These are phyloP conservation scores for Laburnicola sp. DNA, from an alignment of 2,329 filamentous ascomycete species.

Conservation along the genomic window DNA sequence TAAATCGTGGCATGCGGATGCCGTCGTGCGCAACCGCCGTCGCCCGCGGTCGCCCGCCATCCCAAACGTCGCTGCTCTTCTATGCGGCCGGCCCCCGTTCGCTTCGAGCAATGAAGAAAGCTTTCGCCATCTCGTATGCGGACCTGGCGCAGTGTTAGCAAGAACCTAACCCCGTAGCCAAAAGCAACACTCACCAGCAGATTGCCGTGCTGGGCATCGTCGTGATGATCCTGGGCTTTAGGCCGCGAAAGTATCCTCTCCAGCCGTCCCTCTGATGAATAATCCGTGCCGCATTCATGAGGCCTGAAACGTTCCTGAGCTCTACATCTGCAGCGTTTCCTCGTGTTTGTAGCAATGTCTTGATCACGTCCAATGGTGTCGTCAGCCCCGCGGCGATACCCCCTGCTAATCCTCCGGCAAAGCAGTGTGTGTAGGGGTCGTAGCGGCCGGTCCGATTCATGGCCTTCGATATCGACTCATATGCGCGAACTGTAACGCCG, in stretches of 20 bases:
- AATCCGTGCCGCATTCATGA: slow-evolving; percentile 76
- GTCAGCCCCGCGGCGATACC: slow-evolving; percentile 92
- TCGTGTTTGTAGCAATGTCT: slow-evolving; percentile 93
- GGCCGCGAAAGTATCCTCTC: slow-evolving; percentile 87
- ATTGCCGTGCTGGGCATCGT: slow-evolving; percentile 99
- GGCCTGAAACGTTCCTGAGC: slow-evolving; percentile 79
- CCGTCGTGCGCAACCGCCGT: slow-evolving; percentile 10
- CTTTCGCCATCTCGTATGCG: slow-evolving; percentile 70
- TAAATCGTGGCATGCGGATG: slow-evolving; percentile 19
- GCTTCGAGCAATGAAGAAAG: slow-evolving; percentile 61
- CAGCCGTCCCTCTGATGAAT: slow-evolving; percentile 83
- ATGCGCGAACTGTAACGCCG: slow-evolving; percentile 94
- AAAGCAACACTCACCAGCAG: slow-evolving; percentile 71
- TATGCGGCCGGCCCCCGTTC: slow-evolving; percentile 13
- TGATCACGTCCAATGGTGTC: slow-evolving; percentile 96
- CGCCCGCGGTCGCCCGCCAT: slow-evolving; percentile 8
- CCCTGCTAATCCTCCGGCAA: slow-evolving; percentile 88
- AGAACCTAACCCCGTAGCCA: slow-evolving; percentile 5
- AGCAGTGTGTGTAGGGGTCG: slow-evolving; percentile 90
- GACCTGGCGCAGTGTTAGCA: slow-evolving; percentile 51
- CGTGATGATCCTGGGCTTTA: slow-evolving; percentile 87
- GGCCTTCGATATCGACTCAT: slow-evolving; percentile 91
- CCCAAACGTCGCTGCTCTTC: slow-evolving; percentile 5
- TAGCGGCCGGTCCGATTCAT: slow-evolving; percentile 88
- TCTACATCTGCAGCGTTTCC: slow-evolving; percentile 81